Conservation (phyloP, 139 green algal species). For the Gonium pectorale region DNA sequence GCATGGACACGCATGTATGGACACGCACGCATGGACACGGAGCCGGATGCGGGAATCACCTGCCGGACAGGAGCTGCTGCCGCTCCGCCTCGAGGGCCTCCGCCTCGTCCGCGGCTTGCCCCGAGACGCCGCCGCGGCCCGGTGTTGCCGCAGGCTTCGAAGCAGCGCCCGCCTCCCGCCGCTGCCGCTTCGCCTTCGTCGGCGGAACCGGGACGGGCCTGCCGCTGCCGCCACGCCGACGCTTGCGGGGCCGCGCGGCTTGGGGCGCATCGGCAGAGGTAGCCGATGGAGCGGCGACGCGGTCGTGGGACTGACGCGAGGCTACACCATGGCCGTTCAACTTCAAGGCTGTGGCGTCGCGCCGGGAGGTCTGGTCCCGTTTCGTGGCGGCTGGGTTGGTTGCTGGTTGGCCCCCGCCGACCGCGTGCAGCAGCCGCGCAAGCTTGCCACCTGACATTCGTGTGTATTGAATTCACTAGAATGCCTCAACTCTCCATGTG, state of each 20-base stretch:
- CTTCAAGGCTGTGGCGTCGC: too few relatives aligned
- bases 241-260: neutral
- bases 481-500: too few relatives aligned
- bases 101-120: neutral
- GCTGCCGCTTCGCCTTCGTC: neutral
- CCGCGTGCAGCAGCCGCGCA: slow-evolving; percentile 6
- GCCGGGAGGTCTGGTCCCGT: too few relatives aligned
- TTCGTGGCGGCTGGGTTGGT: too few relatives aligned
- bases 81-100: neutral
- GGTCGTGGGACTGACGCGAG: too few relatives aligned
- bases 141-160: neutral
- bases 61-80: slow-evolving; percentile 9
- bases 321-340: too few relatives aligned
- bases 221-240: neutral
- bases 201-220: neutral
- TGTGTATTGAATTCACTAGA: too few relatives aligned
- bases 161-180: neutral
- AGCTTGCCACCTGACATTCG: slow-evolving; percentile 14
- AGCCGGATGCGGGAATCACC: too few relatives aligned
- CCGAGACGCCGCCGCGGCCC: neutral
- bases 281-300: too few relatives aligned
- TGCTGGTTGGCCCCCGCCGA: slow-evolving; percentile 7
- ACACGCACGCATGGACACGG: too few relatives aligned
- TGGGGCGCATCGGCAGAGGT: too few relatives aligned
- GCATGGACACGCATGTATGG: too few relatives aligned